These are phyloP conservation scores for Paecilomyces dactylethromorphus DNA, from an alignment of 2,329 filamentous ascomycete genomes.

Conservation along the genomic window DNA sequence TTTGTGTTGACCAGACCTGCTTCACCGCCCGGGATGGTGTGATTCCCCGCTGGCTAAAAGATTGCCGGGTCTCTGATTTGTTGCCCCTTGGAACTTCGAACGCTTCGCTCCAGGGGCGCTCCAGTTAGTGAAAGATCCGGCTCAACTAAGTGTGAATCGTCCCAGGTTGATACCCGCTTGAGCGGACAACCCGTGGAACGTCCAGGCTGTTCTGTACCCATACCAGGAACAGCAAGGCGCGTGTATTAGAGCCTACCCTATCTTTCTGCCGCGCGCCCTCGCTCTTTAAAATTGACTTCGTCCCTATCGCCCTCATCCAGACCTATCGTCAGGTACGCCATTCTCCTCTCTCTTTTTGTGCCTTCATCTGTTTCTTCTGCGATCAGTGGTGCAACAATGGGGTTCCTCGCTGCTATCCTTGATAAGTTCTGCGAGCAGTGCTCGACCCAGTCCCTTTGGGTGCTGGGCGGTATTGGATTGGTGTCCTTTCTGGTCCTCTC, in stretches of 20 bases:
- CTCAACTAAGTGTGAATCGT: neutral
- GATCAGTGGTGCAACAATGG: constrained; percentile 35
- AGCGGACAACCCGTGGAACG: neutral
- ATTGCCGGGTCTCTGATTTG: neutral
- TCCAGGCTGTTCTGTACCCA: neutral
- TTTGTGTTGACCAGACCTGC: neutral
- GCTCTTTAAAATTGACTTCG: neutral
- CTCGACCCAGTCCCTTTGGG: constrained; percentile 40
- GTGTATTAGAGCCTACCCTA: neutral
- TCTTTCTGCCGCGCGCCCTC: neutral
- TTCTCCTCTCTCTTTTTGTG: constrained; percentile 1
- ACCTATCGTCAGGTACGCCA: neutral
- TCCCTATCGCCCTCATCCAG: neutral
- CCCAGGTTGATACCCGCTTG: neutral
- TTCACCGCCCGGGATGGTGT: constrained; percentile 7
- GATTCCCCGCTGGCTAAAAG: constrained; percentile 2
- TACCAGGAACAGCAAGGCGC: neutral
- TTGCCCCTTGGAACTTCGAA: neutral
- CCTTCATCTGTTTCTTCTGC: constrained; percentile 1
- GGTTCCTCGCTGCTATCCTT: constrained; percentile 43
- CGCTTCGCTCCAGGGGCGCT: neutral
- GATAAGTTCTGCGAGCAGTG: constrained; percentile 40
- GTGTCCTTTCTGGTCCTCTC: constrained; percentile 46
- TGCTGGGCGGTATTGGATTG: constrained; percentile 38
- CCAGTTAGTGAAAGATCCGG: neutral